Base-by-base conservation (phyloP, 495 filamentous ascomycete species). In the Aspergillus haitiensis region DNA sequence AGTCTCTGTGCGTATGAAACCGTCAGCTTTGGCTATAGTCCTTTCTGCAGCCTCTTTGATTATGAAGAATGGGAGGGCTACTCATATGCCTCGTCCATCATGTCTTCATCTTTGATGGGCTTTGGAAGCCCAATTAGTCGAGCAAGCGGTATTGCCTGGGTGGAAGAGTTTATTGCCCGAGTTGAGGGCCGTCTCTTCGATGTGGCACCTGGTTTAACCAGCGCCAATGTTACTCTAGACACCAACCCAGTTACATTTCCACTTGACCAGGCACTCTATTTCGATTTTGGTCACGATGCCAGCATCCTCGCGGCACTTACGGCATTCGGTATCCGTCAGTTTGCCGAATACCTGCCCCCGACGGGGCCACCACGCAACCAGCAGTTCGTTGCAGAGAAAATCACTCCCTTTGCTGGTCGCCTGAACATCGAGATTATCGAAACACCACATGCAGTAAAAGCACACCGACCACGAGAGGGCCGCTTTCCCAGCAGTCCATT, bases 391-490 rank as follows among this genome's bases (percentile, higher is more conserved):
- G 76, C 85, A 13, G 80, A 78, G 35, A 78, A 84, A 47, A 59
- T 89, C 10, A 78, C 80, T 48, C 84, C 85, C 1, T 89, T 88
- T 63, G 85, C 72, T 6, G 84, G 79, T 3, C 71, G 85, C 4
- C 70, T 87, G 3, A 84, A 87, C 65, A 87, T 88, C 50, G 86
- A 89, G 61, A 73, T 89, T 46, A 85, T 88, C 66, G 69, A 73
- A 7, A 75, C 84, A 2, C 85, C 84, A 0, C 71, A 75, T n/a
- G 79, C 82, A 11, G 69, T 88, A 1, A 58, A 65, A 12, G 69
- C 77, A 0, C 65, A 76, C 42, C 73, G 84, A n/a, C 64, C 67
- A 10, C 66, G 16, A 6, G 21, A 27, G 21, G 21, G 21, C 21
- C 21, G 34, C 60, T 0, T 57, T 56, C 11, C 31, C 61, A 13